Evolutionary conservation across 2,329 filamentous ascomycete genomes (phyloP).

Genomic region (Stagonosporopsis cucurbitacearum): DNA sequence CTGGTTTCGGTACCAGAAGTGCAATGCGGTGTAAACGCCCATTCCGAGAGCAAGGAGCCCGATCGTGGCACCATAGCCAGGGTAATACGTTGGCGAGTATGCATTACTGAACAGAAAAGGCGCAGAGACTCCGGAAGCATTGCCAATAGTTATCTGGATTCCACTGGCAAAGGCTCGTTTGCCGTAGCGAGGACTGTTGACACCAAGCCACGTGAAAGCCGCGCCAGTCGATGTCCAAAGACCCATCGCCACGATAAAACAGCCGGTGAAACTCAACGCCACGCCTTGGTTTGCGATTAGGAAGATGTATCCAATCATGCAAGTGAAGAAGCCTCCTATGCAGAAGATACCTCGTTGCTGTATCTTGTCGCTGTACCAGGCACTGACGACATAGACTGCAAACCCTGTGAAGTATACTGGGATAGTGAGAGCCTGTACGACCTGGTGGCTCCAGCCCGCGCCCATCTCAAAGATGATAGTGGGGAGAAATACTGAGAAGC

Average conservation of each 20-base stretch:
- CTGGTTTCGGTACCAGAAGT: conserved; percentile 29
- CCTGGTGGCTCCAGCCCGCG: conserved; percentile 30
- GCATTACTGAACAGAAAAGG: conserved; percentile 32
- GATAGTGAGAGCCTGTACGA: conserved; percentile 41
- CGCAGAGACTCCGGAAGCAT: conserved; percentile 44
- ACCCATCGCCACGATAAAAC: conserved; percentile 40
- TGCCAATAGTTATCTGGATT: conserved; percentile 46
- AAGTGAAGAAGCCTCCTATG: conserved; percentile 41
- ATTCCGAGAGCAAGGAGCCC: conserved; percentile 27
- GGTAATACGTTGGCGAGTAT: conserved; percentile 23
- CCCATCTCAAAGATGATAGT: conserved; percentile 40
- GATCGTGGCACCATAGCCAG: conserved; percentile 35
- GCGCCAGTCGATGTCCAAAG: conserved; percentile 35
- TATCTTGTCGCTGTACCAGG: conserved; percentile 35
- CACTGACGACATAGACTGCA: conserved; percentile 30
- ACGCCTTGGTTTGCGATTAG: conserved; percentile 27
- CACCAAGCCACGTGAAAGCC: conserved; percentile 36
- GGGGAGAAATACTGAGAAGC: conserved; percentile 38
- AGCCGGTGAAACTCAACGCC: conserved; percentile 32
- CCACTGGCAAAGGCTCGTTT: conserved; percentile 39
- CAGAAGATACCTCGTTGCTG: conserved; percentile 39
- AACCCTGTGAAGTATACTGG: conserved; percentile 41
- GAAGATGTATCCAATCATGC: conserved; percentile 59
- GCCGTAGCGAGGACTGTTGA: conserved; percentile 41
- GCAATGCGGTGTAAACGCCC: conserved; percentile 25